Conservation (phyloP, 1,284 basidiomycete species). For the Macrocybe sp. region DNA sequence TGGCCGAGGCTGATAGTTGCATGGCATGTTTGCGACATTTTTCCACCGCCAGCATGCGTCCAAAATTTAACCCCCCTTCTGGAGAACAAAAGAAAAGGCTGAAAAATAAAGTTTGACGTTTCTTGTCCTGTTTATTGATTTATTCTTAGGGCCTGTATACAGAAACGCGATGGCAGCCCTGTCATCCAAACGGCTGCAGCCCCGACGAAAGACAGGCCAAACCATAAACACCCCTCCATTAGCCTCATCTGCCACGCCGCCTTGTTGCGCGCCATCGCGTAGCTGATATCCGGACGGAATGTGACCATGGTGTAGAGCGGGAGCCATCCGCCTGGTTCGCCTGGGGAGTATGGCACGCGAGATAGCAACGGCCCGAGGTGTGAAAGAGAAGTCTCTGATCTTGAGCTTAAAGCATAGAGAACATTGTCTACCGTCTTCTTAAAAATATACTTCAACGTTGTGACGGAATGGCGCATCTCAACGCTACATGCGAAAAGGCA, state of each 20-base stretch:
- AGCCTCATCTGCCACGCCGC: conserved; percentile 55
- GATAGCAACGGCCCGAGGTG: conserved; percentile 37
- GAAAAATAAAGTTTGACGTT: conserved; percentile 30
- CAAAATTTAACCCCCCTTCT: conserved; percentile 24
- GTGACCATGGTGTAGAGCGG: conserved; percentile 97
- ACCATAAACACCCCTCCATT: conserved; percentile 38
- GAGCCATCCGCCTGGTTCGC: conserved; percentile 73
- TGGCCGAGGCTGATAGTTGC: conserved; percentile 8
- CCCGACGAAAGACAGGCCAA: conserved; percentile 41
- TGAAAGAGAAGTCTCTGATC: conserved; percentile 36
- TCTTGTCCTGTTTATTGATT: conserved; percentile 12
- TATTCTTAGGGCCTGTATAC: conserved; percentile 17
- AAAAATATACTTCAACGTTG: conserved; percentile 76
- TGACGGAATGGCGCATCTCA: conserved; percentile 94
- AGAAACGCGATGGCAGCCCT: conserved; percentile 20
- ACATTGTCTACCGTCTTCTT: conserved; percentile 79
- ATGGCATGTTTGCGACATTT: conserved; percentile 12
- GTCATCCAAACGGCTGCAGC: conserved; percentile 36
- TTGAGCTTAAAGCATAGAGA: conserved; percentile 58
- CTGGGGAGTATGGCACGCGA: conserved; percentile 48
- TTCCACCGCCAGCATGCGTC: conserved; percentile 18
- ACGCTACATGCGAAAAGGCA: conserved; percentile 43
- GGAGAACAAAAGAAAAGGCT: conserved; percentile 5
- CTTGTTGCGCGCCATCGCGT: conserved; percentile 66
- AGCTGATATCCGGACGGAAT: conserved; percentile 91